Evolutionary conservation across 768 basidiomycete species (phyloP), one percentile per base, ranked within the genome.

Genomic region (Pleurotus ostreatus): DNA sequence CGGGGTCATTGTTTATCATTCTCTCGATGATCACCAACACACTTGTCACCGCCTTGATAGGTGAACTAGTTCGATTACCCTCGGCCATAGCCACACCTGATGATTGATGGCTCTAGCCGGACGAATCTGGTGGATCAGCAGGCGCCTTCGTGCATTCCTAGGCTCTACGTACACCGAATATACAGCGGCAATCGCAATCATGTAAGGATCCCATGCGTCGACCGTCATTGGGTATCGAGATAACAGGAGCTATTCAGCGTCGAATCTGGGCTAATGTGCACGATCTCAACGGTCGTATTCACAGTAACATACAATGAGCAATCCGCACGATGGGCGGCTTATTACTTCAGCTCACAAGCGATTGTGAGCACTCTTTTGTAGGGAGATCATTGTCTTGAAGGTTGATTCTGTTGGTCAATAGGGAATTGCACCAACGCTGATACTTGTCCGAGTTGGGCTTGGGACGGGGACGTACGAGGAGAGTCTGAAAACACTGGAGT

Each of bases 61-160:
- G 54, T 55, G 9, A 12, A 22, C 11, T n/a, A 2, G 8, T 11
- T 30, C 26, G 26, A 6, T 7, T 7, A n/a, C 34, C 22, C 26
- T 15, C n/a, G 9, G n/a, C 41, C 20, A 12, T 54, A 8, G 25
- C 1, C 12, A 15, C 11, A 41, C 13, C 16, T 11, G 25, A 44
- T 40, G 13, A 5, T 34, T 12, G 11, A 4, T 26, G 5, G n/a
- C 49, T 38, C 4, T n/a, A 54, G 51, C 45, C 16, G 54, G 54
- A 12, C 25, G 54, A 34, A 55, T 55, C 16, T 55, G 44, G 54
- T 46, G 54, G 44, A 46, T 38, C 25, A 38, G 44, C 43, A 45
- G 54, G 46, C 43, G 54, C 8, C 18, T 46, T 2, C 20, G n/a
- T 5, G 9, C 15, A 7, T 55, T 45, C 41, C 16, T 55, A 25